A percentile compares a stretch with the other conserved stretches of the same genome.
Conservation (phyloP, 495 filamentous ascomycete genomes). For the Trichocladium uniseriatum region DNA sequence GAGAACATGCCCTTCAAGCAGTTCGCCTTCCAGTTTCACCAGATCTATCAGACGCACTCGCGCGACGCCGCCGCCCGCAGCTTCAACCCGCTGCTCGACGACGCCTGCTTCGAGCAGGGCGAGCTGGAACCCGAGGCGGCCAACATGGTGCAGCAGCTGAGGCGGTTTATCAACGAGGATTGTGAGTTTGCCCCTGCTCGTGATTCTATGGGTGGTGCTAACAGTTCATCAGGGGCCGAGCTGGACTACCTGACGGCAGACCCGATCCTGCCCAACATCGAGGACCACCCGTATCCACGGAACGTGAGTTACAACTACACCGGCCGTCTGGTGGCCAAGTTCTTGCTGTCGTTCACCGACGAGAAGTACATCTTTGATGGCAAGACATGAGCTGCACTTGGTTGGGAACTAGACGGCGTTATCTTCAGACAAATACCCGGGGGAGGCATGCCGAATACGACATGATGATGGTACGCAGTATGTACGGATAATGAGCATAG, state of each 20-base stretch:
- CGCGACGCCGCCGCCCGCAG: conserved; percentile 33
- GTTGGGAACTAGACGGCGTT: too few relatives aligned
- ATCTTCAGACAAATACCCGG: not conserved
- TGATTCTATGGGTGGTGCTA: not conserved
- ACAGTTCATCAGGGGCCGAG: conserved; percentile 31
- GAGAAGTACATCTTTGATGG: conserved; percentile 27
- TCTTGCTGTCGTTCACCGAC: conserved; percentile 42
- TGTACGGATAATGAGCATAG: not conserved
- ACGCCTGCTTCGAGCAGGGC: conserved; percentile 20
- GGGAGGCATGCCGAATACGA: too few relatives aligned
- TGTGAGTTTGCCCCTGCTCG: conserved; percentile 25
- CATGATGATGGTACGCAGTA: not conserved
- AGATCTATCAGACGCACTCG: conserved; percentile 43
- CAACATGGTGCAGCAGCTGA: conserved; percentile 34
- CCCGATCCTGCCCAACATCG: conserved; percentile 35
- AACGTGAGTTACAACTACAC: conserved; percentile 40
- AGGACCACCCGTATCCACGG: conserved; percentile 33
- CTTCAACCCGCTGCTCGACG: conserved; percentile 39
- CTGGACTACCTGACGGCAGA: conserved; percentile 39
- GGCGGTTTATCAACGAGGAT: conserved; percentile 30
- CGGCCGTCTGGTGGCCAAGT: conserved; percentile 40
- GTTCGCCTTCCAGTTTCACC: conserved; percentile 45
- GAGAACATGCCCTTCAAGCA: conserved; percentile 45
- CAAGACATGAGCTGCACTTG: conserved; percentile 1
- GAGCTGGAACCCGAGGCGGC: conserved; percentile 33